A percentile compares a stretch with the other conserved stretches of the same genome.
phyloP scores from a whole-genome alignment of 768 basidiomycete species.

The Lyophyllum atratum region DNA sequence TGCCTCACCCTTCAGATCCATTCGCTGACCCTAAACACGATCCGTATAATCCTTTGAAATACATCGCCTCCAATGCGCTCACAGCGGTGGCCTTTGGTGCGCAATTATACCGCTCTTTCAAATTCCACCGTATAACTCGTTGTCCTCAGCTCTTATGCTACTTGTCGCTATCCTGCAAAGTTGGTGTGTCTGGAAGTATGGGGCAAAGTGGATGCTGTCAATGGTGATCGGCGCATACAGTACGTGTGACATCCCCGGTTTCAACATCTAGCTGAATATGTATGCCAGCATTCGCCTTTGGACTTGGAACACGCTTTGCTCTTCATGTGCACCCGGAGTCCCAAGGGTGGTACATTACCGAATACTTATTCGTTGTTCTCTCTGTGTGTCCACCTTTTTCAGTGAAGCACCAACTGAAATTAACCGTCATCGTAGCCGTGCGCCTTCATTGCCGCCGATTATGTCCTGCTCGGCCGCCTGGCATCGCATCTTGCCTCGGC shows the following conservation, averaged over 20 bases:
- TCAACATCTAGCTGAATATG: neutral
- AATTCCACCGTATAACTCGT: neutral
- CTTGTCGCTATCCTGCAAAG: constrained; percentile 44
- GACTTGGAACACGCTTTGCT: constrained; percentile 57
- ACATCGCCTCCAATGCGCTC: constrained; percentile 55
- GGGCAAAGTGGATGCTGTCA: constrained; percentile 50
- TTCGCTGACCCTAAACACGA: constrained; percentile 54
- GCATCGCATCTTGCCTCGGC: constrained; percentile 49
- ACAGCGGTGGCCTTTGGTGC: constrained; percentile 52
- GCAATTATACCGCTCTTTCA: constrained; percentile 8
- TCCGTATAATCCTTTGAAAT: constrained; percentile 52
- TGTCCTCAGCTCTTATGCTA: constrained; percentile 35
- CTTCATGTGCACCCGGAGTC: constrained; percentile 56
- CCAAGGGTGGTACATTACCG: constrained; percentile 51
- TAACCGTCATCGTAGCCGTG: constrained; percentile 50
- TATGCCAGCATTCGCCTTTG: constrained; percentile 53
- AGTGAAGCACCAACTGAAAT: neutral
- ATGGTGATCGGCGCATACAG: constrained; percentile 61
- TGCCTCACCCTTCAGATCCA: constrained; percentile 39
- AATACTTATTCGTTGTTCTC: constrained; percentile 63
- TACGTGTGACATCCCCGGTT: constrained; percentile 25
- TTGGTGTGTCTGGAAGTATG: constrained; percentile 40
- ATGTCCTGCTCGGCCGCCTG: constrained; percentile 65
- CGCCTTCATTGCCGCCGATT: constrained; percentile 48
- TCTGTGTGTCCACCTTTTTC: constrained; percentile 39